Conservation (phyloP, 1,284 basidiomycete genomes). For the Ceraceosorus guamensis region DNA sequence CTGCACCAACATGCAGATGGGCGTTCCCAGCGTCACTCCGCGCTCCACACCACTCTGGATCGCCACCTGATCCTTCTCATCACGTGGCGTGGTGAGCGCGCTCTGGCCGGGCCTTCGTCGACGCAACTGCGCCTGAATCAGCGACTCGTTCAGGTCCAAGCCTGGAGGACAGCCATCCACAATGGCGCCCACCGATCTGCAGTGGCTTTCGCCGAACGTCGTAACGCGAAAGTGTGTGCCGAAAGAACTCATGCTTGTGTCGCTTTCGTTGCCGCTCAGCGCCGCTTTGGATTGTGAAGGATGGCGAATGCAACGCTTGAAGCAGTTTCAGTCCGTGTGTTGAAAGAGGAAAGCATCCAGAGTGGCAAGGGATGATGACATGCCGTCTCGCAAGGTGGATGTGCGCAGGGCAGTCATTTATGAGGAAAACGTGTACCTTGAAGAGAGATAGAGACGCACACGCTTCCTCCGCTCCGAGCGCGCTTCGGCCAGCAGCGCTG, state of each 20-base stretch:
- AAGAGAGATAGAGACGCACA: too few relatives aligned
- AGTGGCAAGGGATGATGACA: too few relatives aligned
- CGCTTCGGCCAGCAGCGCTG: too few relatives aligned
- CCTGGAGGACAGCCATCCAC: conserved; percentile 96
- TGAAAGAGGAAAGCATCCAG: too few relatives aligned
- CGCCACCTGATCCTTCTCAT: conserved; percentile 91
- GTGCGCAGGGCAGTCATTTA: too few relatives aligned
- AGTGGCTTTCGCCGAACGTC: conserved; percentile 96
- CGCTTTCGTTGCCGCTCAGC: background rate
- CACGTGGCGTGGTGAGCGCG: conserved; percentile 87
- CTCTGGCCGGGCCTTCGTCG: conserved; percentile 90
- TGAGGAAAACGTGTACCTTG: too few relatives aligned
- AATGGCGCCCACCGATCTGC: conserved; percentile 92
- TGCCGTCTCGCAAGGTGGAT: too few relatives aligned
- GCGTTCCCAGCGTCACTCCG: conserved; percentile 91
- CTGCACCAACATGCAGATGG: conserved; percentile 86
- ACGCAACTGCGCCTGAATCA: conserved; percentile 87
- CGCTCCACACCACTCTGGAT: conserved; percentile 90
- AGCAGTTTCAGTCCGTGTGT: too few relatives aligned
- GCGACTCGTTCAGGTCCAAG: conserved; percentile 67
- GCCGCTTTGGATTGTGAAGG: too few relatives aligned
- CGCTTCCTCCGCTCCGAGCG: too few relatives aligned
- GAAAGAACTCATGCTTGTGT: conserved; percentile 73
- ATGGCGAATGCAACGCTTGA: too few relatives aligned
- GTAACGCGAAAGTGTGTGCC: conserved; percentile 85